Percentiles rank a stretch among this genome's conserved stretches.
Evolutionary conservation across 805 yeast species (phyloP).

Genomic region (Ogataea trehaloabstinens): DNA sequence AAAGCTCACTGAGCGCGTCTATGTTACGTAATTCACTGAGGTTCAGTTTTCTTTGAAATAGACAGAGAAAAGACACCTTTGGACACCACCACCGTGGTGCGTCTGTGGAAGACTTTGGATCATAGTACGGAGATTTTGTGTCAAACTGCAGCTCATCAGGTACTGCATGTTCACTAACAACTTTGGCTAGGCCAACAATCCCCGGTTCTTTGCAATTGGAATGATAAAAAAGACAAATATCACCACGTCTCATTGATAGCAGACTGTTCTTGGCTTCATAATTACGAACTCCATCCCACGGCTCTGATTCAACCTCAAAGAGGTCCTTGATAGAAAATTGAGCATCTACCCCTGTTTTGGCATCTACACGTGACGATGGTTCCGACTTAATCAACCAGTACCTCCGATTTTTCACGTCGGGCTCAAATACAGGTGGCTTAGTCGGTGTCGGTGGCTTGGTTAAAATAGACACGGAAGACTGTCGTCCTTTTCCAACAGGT

Average conservation of each 20-base stretch:
- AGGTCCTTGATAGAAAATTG: constrained; percentile 46
- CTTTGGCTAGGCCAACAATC: constrained; percentile 48
- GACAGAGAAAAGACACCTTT: constrained; percentile 42
- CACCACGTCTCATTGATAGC: constrained; percentile 46
- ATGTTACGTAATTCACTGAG: constrained; percentile 38
- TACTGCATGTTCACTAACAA: constrained; percentile 31
- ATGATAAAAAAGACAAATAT: constrained; percentile 51
- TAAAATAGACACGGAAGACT: not conserved
- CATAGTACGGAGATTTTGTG: constrained; percentile 43
- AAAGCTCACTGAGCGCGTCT: constrained; percentile 37
- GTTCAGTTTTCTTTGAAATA: constrained; percentile 41
- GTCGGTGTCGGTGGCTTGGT: constrained; percentile 27
- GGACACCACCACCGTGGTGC: constrained; percentile 59
- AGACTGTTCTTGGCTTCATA: constrained; percentile 54
- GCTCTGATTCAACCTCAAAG: constrained; percentile 35
- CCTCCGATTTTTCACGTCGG: constrained; percentile 28
- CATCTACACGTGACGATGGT: constrained; percentile 47
- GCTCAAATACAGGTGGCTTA: constrained; percentile 33
- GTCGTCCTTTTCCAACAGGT: not conserved
- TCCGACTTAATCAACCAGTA: constrained; percentile 60
- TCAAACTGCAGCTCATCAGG: constrained; percentile 44
- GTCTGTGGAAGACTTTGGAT: constrained; percentile 40
- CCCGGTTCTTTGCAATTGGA: constrained; percentile 56
- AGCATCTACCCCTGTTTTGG: constrained; percentile 46
- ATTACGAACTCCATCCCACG: constrained; percentile 64